These are phyloP conservation scores for Cyberlindnera xishuangbannaensis DNA, from an alignment of 805 yeast genomes.

Conservation along the genomic window DNA sequence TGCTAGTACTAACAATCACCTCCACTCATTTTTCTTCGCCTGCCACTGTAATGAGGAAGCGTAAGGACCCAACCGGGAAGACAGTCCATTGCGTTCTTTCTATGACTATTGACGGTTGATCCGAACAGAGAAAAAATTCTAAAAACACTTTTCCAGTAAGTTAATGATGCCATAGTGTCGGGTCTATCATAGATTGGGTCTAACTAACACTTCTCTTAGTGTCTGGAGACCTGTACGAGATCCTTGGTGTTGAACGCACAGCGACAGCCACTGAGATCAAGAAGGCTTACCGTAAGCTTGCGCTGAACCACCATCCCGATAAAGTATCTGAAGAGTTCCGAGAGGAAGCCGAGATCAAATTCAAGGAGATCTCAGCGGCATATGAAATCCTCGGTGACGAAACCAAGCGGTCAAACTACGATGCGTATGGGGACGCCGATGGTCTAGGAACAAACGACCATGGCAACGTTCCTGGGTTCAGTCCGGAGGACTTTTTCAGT, in stretches of 20 bases:
- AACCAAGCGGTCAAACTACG: conserved; percentile 51
- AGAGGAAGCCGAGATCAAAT: conserved; percentile 65
- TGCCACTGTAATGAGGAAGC: too few species aligned
- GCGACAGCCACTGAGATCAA: conserved; percentile 73
- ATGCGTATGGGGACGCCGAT: conserved; percentile 43
- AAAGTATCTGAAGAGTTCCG: conserved; percentile 67
- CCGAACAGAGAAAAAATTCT: too few species aligned
- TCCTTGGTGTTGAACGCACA: conserved; percentile 59
- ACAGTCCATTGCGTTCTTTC: too few species aligned
- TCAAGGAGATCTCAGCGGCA: conserved; percentile 82
- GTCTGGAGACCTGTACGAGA: conserved; percentile 45
- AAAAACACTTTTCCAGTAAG: too few species aligned
- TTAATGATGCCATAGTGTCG: too few species aligned
- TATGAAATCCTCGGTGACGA: conserved; percentile 80
- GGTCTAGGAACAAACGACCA: conserved; percentile 25
- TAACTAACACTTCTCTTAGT: too few species aligned
- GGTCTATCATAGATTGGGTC: too few species aligned
- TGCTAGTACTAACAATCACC: too few species aligned
- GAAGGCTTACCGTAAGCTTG: conserved; percentile 79
- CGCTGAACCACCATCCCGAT: conserved; percentile 84
- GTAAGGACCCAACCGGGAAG: too few species aligned
- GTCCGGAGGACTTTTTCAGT: conserved; percentile 71
- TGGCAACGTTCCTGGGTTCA: conserved; percentile 35
- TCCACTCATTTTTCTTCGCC: too few species aligned
- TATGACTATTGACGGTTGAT: too few species aligned